A percentile compares a stretch with the other conserved stretches of the same genome.
Evolutionary conservation across 140 eudicot genomes (phyloP).

Genomic region (Bidens hawaiensis): DNA sequence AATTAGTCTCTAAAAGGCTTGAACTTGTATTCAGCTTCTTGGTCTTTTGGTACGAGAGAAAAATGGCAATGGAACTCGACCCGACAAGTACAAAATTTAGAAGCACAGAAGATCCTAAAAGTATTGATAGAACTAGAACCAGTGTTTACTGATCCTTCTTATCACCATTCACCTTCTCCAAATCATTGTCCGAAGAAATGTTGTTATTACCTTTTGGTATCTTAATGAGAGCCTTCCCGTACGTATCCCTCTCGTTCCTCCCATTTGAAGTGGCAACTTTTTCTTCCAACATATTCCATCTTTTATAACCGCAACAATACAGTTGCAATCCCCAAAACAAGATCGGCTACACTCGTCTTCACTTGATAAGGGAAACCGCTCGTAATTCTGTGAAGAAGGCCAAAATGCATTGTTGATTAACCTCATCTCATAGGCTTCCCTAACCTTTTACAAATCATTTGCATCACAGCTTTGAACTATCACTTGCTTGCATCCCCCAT

Average conservation of each 20-base stretch:
- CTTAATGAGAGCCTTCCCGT: background rate
- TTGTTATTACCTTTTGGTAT: background rate
- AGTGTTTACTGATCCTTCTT: conserved; percentile 9
- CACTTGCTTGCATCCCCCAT: conserved; percentile 39
- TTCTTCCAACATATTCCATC: conserved; percentile 44
- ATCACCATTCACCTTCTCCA: background rate
- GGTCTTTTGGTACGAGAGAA: conserved; percentile 21
- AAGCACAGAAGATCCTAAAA: conserved; percentile 40
- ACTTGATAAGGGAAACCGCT: background rate
- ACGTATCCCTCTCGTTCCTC: conserved; percentile 12
- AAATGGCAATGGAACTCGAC: conserved; percentile 18
- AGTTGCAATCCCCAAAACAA: conserved; percentile 41
- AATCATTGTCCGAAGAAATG: background rate
- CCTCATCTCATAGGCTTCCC: conserved; percentile 12
- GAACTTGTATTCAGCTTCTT: conserved; percentile 1
- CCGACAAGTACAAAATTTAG: conserved; percentile 25
- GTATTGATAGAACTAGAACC: conserved; percentile 26
- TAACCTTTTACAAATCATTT: background rate
- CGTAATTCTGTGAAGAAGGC: conserved; percentile 25
- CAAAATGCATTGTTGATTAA: conserved; percentile 11
- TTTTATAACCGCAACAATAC: conserved; percentile 33
- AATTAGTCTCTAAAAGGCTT: conserved; percentile 15
- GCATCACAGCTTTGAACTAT: conserved; percentile 18
- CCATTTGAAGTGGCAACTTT: conserved; percentile 60
- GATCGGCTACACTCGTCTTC: conserved; percentile 27